Base-by-base conservation (phyloP, 192 early-diverging fungal species). In the Coemansia sp. region DNA sequence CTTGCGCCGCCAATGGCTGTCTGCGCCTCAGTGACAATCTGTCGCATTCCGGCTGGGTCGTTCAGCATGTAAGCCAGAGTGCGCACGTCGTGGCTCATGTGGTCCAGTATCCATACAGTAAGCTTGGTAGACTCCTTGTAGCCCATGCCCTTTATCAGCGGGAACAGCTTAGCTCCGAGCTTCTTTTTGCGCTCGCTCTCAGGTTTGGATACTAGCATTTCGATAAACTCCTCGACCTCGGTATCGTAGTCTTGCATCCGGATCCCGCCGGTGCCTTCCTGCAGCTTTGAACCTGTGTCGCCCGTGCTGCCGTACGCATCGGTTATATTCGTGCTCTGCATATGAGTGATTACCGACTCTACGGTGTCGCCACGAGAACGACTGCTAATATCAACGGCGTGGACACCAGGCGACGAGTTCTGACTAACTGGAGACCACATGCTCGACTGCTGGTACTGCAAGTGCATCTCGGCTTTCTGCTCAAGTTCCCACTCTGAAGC, bases 81-180 rank as follows among this genome's bases (percentile, higher is more conserved):
- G 36, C 73, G 72, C 14, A 83, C 70, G 54, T 83, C 81, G 17
- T 79, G 70, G 70, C 64, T 66, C 69, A 75, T 76, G 58, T 83
- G 72, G 20, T 75, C 81, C 50, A 83, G 76, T 23, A 83, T 78
- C 76, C 81, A 79, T 49, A 83, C 81, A 5, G 81, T 83, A 18
- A 83, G 66, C 63, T 79, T 83, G 21, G 81, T 83, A 36, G 73
- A 68, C 28, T 83, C 81, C 53, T 61, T 64, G 58, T 74, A 68
- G 14, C 81, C 81, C 68, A 83, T 74, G 42, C 76, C 72, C 70
- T 83, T 83, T 58, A 83, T 72, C 23, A 83, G 61, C 12, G 81
- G 81, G 67, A 83, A 83, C 64, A 83, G 67, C 58, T 76, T 78
- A 9, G 76, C 75, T 10, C 81, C 81, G 17, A 83, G 70, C 65